Conservation (phyloP, 2,329 filamentous ascomycete genomes). For the Epichloe uncinata region DNA sequence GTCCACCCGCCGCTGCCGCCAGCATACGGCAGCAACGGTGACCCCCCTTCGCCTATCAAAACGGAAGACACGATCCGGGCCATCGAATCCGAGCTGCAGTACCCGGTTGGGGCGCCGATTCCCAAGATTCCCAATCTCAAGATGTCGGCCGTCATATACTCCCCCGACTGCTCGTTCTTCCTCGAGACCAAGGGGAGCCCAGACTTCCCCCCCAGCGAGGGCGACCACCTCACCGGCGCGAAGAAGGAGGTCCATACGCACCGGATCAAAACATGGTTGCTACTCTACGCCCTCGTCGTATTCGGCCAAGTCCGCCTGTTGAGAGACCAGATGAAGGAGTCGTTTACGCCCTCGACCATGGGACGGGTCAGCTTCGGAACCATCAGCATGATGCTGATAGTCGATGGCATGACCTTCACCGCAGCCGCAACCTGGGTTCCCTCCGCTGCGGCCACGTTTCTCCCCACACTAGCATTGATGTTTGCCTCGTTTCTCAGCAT, state of each 20-base stretch:
- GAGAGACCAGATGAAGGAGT: slow-evolving; percentile 51
- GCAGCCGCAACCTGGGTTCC: slow-evolving; percentile 43
- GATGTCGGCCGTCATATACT: slow-evolving; percentile 52
- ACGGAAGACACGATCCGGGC: slow-evolving; percentile 31
- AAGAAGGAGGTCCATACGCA: slow-evolving; percentile 48
- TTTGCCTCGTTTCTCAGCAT: slow-evolving; percentile 40
- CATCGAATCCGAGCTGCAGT: slow-evolving; percentile 50
- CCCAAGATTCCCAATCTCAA: slow-evolving; percentile 40
- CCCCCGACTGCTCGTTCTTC: slow-evolving; percentile 57
- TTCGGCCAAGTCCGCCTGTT: slow-evolving; percentile 49
- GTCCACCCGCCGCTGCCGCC: slow-evolving; percentile 42
- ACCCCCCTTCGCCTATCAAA: slow-evolving; percentile 19
- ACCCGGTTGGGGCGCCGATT: slow-evolving; percentile 46
- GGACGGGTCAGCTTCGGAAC: slow-evolving; percentile 54
- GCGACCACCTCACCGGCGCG: slow-evolving; percentile 42
- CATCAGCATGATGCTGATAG: slow-evolving; percentile 46
- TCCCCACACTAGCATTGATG: slow-evolving; percentile 42
- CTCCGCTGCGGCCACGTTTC: slow-evolving; percentile 40
- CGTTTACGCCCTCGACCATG: slow-evolving; percentile 53
- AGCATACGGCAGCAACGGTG: slow-evolving; percentile 15
- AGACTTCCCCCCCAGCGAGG: slow-evolving; percentile 34
- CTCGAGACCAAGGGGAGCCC: slow-evolving; percentile 52
- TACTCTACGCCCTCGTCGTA: slow-evolving; percentile 41
- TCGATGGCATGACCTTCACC: slow-evolving; percentile 46
- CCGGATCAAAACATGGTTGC: slow-evolving; percentile 44